phyloP scores from a whole-genome alignment of 129 eudicot species.

The Lactuca saligna region DNA sequence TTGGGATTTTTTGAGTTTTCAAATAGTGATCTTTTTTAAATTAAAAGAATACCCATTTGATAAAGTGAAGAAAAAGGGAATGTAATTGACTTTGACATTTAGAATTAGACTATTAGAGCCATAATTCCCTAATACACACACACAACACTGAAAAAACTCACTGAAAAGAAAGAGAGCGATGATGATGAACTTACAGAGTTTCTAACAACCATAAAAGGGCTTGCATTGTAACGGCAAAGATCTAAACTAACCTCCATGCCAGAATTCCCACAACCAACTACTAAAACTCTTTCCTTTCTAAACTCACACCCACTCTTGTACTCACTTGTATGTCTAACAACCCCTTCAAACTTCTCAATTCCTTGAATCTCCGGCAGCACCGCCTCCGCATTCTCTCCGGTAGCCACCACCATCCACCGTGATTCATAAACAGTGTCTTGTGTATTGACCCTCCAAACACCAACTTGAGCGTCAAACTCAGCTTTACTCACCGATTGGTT shows the following conservation, averaged over 20 bases:
- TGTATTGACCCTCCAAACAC: not conserved
- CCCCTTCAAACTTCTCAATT: not conserved
- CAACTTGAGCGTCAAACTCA: not conserved
- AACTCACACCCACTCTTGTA: not conserved
- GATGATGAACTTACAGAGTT: conserved; percentile 19
- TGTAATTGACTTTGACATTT: too few relatives aligned
- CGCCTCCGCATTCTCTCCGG: not conserved
- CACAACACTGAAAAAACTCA: too few relatives aligned
- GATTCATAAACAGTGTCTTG: not conserved
- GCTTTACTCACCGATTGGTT: not conserved
- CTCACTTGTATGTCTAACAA: not conserved
- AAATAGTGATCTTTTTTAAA: not conserved
- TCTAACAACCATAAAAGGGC: not conserved
- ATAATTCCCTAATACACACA: too few relatives aligned
- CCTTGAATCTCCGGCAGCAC: not conserved
- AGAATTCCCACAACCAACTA: not conserved
- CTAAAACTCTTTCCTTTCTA: not conserved
- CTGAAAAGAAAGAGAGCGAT: too few relatives aligned
- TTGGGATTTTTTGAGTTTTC: not conserved
- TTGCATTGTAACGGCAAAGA: not conserved
- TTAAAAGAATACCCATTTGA: not conserved
- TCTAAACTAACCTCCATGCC: not conserved
- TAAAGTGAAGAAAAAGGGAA: too few relatives aligned
- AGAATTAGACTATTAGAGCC: too few relatives aligned
- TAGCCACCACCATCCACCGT: not conserved